phyloP scores from a whole-genome alignment of 139 green algal genomes.

The Picochlorum sp. region DNA sequence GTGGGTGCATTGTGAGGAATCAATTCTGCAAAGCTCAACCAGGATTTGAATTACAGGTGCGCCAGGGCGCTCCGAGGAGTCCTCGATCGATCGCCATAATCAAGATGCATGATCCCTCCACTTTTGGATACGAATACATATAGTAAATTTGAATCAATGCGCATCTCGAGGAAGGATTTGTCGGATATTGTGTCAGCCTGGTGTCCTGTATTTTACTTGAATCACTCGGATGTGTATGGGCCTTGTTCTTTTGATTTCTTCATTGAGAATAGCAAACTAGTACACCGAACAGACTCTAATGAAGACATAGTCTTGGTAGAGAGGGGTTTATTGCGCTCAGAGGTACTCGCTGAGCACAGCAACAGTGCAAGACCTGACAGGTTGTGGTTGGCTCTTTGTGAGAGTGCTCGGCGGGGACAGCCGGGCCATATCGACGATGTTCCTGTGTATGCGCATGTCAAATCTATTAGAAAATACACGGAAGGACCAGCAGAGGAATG shows the following conservation, averaged over 20 bases:
- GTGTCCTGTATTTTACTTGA: conserved; percentile 12
- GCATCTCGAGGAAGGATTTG: not conserved
- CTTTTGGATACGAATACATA: too few species aligned
- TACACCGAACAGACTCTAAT: not conserved
- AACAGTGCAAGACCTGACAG: not conserved
- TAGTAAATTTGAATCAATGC: too few species aligned
- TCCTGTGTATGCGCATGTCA: conserved; percentile 35
- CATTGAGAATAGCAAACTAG: conserved; percentile 19
- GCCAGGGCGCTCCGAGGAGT: too few species aligned
- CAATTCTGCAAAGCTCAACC: too few species aligned
- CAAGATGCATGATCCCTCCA: too few species aligned
- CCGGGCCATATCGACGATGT: conserved; percentile 25
- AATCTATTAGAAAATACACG: conserved; percentile 9
- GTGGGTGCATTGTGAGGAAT: too few species aligned
- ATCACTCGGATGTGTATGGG: conserved; percentile 26
- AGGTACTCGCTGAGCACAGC: conserved; percentile 13
- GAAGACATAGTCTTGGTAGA: conserved; percentile 7
- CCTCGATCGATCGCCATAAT: too few species aligned
- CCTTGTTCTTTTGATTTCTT: conserved; percentile 34
- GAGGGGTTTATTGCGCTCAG: not conserved
- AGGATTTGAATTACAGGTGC: too few species aligned
- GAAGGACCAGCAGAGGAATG: not conserved
- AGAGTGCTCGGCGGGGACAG: conserved; percentile 7
- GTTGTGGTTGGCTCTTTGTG: conserved; percentile 21
- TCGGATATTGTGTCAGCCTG: not conserved